Evolutionary conservation across 2,329 filamentous ascomycete species (phyloP).

Genomic region (Aspergillus sp.): DNA sequence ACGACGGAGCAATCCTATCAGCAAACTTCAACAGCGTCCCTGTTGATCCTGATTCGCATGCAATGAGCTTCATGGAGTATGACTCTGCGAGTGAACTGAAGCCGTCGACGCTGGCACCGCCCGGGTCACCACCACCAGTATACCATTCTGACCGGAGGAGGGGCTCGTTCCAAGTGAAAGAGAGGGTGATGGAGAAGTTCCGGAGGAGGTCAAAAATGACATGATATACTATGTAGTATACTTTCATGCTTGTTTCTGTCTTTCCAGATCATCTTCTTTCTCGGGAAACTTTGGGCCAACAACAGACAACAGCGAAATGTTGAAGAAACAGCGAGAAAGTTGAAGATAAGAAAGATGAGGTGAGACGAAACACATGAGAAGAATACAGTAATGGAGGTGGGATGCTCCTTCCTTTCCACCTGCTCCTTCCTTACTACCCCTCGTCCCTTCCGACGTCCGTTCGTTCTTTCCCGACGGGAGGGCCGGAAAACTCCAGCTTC

Average conservation of each 20-base stretch:
- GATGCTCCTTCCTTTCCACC: too few relatives aligned
- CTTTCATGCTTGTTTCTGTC: not conserved
- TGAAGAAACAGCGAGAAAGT: not conserved
- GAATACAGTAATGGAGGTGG: too few relatives aligned
- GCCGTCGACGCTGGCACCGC: not conserved
- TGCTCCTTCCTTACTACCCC: too few relatives aligned
- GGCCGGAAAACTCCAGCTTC: too few relatives aligned
- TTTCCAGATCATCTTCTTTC: not conserved
- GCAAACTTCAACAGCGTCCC: slow-evolving; percentile 24
- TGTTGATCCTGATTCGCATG: slow-evolving; percentile 2
- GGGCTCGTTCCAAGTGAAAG: not conserved
- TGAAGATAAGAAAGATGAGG: not conserved
- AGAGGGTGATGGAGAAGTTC: not conserved
- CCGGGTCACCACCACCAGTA: not conserved
- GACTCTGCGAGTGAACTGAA: not conserved
- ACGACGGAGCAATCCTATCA: slow-evolving; percentile 27
- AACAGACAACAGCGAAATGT: not conserved
- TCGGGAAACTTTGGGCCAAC: not conserved
- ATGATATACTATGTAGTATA: too few relatives aligned
- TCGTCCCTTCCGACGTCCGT: too few relatives aligned
- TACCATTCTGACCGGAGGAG: slow-evolving; percentile 4
- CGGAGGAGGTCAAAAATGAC: not conserved
- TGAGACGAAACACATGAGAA: too few relatives aligned
- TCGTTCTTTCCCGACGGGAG: too few relatives aligned
- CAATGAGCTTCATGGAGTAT: slow-evolving; percentile 31